Conservation (phyloP, 2,329 filamentous ascomycete genomes). For the Capronia epimyces region DNA sequence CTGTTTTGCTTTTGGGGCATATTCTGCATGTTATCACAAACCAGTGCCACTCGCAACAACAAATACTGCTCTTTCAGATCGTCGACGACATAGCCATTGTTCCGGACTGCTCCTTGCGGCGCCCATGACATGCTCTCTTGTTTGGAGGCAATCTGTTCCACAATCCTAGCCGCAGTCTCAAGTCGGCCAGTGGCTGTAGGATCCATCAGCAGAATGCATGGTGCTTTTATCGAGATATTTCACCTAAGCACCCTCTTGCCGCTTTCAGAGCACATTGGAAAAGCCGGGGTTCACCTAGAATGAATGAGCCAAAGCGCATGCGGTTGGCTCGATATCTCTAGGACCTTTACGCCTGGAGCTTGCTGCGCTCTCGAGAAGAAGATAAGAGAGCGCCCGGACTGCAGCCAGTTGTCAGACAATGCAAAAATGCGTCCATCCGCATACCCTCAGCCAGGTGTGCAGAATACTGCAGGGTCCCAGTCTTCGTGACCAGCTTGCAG, state of each 20-base stretch:
- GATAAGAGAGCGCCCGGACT: constrained; percentile 58
- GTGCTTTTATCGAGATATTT: background rate
- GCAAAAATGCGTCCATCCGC: background rate
- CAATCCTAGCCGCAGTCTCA: constrained; percentile 53
- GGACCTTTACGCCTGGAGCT: constrained; percentile 12
- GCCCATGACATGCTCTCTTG: constrained; percentile 1
- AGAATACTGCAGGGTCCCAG: background rate
- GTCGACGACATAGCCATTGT: constrained; percentile 7
- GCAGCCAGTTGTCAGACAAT: constrained; percentile 12
- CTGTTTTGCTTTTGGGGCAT: background rate
- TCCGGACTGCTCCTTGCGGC: background rate
- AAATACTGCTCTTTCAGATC: constrained; percentile 51
- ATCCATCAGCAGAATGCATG: background rate
- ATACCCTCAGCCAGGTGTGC: constrained; percentile 10
- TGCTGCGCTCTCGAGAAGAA: constrained; percentile 58
- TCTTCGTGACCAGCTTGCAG: constrained; percentile 11
- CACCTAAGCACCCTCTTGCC: constrained; percentile 53
- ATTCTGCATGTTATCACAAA: constrained; percentile 39
- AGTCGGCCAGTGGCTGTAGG: constrained; percentile 38
- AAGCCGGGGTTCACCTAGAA: constrained; percentile 49
- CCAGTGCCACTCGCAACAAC: constrained; percentile 61
- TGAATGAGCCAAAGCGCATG: constrained; percentile 11
- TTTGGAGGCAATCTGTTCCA: constrained; percentile 56
- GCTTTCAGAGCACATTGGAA: constrained; percentile 64
- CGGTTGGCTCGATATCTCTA: background rate